Evolutionary conservation across 768 basidiomycete species (phyloP), one percentile per base, ranked within the genome.

Genomic region (Tricholoma matsutake): DNA sequence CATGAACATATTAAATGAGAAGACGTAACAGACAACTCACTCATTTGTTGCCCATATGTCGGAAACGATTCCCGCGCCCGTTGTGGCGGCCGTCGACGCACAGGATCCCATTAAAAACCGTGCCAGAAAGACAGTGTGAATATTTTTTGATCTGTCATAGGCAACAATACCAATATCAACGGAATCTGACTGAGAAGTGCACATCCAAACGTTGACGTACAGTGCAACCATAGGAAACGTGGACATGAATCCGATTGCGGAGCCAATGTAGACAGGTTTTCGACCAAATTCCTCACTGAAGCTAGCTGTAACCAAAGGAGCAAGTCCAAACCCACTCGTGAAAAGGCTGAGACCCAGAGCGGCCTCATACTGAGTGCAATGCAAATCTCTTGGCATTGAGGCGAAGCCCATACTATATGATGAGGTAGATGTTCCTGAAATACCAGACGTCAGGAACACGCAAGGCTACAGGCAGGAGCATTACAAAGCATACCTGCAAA

Each of bases 261-360:
- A 85, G 31, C 71, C 75, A n/a, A 86, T 68, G 64, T 88, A 89
- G 1, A 90, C 61, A 0, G 83, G 85, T 55, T 82, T 81, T 39
- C 88, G 74, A 9, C 88, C 89, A 57, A 89, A 85, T 67, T 91
- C 89, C 67, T 91, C 89, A 67, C 87, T 88, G 63, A 89, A 81
- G 0, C 87, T 81, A 16, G 88, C 85, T 0, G 87, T 83, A 16
- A 90, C 72, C 2, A 91, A 81, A 0, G 89, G 88, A 14, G 85
- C 72, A 25, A 89, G 37, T 13, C 78, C 85, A 62, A 89, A 90
- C 1, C 86, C 87, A 3, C 89, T 68, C 0, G 83, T 74, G 69
- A 79, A 90, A 29, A 84, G 72, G 57, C 79, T 78, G 22, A 85
- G 69, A 11, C 82, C 84, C 32, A 83, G 67, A 1, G 79, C 79